Percentiles rank a stretch among this genome's conserved stretches.
Conservation (phyloP, 2,329 filamentous ascomycete species). For the Fragosphaeria purpurea region DNA sequence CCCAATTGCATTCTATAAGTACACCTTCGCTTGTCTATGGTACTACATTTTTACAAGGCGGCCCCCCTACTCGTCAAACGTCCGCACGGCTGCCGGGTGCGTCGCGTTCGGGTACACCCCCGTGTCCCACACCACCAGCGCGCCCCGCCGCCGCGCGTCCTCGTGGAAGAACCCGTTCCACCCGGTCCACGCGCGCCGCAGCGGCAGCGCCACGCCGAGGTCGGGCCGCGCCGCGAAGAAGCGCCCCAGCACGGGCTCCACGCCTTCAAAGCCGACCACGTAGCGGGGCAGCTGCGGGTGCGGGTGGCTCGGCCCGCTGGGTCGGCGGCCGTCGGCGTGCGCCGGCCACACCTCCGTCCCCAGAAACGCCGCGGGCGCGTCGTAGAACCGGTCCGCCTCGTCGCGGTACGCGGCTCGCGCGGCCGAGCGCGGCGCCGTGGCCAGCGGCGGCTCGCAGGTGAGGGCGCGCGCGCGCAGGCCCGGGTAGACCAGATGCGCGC, state of each 20-base stretch:
- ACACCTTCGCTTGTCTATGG: too few relatives aligned
- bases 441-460: constrained; percentile 79
- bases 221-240: constrained; percentile 30
- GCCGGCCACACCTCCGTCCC: constrained; percentile 38
- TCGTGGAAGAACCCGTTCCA: constrained; percentile 56
- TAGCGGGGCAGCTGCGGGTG: constrained; percentile 46
- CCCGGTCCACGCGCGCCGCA: constrained; percentile 42
- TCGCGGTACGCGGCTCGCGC: constrained; percentile 66
- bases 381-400: constrained; percentile 88
- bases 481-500: constrained; percentile 71
- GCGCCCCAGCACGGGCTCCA: constrained; percentile 38
- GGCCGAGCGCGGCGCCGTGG: constrained; percentile 45
- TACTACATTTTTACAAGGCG: too few relatives aligned
- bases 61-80: neutral
- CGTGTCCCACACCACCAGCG: constrained; percentile 51
- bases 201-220: constrained; percentile 26
- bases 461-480: constrained; percentile 71
- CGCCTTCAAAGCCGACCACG: constrained; percentile 51
- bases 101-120: constrained; percentile 20
- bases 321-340: neutral
- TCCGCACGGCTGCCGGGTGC: constrained; percentile 8
- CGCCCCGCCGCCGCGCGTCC: constrained; percentile 46
- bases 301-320: constrained; percentile 14
- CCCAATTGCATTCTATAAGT: too few relatives aligned
- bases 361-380: constrained; percentile 49